Conservation (phyloP, 2,329 filamentous ascomycete genomes). For the Beauveria medogensis region DNA sequence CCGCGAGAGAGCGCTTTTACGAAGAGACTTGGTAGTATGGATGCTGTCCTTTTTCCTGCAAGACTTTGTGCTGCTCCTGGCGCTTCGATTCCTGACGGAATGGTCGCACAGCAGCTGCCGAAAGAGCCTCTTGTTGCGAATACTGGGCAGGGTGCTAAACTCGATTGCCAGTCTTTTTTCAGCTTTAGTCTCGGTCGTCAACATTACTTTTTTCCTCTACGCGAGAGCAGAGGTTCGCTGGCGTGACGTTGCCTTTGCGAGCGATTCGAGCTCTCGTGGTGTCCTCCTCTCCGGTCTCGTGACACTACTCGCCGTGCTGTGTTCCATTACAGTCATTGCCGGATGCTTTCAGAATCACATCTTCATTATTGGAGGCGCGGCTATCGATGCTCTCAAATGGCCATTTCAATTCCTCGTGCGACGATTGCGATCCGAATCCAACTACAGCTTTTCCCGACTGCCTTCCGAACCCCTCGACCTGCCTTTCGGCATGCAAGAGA, state of each 20-base stretch:
- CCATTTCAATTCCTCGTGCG: background rate
- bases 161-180: background rate
- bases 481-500: background rate
- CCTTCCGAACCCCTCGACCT: background rate
- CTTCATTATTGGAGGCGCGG: constrained; percentile 14
- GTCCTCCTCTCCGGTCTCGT: constrained; percentile 21
- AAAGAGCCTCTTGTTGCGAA: background rate
- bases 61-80: constrained; percentile 7
- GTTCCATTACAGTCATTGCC: constrained; percentile 12
- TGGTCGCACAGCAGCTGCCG: constrained; percentile 2
- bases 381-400: constrained; percentile 6
- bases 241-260: constrained; percentile 20
- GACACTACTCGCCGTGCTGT: constrained; percentile 13
- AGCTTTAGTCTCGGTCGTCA: constrained; percentile 10
- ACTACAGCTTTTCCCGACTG: background rate
- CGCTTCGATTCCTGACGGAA: background rate
- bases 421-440: background rate
- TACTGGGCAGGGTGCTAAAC: background rate
- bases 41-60: constrained; percentile 9
- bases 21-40: constrained; percentile 8
- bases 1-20: background rate
- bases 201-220: constrained; percentile 25
- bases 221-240: constrained; percentile 22
- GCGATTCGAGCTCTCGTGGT: constrained; percentile 18
- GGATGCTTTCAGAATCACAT: constrained; percentile 18